A percentile compares a stretch with the other conserved stretches of the same genome.
Evolutionary conservation across 148 eudicot genomes (phyloP).

Genomic region (Bassia scoparia): DNA sequence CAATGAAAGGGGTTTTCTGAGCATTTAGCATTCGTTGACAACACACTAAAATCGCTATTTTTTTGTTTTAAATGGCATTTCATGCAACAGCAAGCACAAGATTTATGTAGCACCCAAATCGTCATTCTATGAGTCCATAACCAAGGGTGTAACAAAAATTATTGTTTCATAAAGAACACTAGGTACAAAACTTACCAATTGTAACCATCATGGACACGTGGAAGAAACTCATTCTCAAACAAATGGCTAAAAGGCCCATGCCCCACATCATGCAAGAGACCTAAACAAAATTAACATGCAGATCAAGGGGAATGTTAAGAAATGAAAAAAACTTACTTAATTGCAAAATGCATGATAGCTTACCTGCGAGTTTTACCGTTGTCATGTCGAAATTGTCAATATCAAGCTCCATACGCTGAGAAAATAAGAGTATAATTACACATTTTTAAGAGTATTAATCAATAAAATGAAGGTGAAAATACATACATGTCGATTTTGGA

Average conservation of each 20-base stretch:
- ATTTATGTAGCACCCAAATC: too few species aligned
- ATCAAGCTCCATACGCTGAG: slow-evolving; percentile 70
- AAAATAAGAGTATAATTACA: neutral
- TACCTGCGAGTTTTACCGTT: slow-evolving; percentile 86
- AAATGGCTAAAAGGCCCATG: slow-evolving; percentile 94
- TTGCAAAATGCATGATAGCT: neutral
- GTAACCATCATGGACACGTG: slow-evolving; percentile 48
- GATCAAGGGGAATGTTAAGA: neutral
- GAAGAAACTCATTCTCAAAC: slow-evolving; percentile 75
- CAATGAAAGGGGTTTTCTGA: too few species aligned
- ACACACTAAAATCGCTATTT: too few species aligned
- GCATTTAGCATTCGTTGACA: too few species aligned
- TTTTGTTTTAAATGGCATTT: too few species aligned
- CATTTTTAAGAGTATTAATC: neutral
- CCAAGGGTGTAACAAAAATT: neutral
- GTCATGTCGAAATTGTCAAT: slow-evolving; percentile 64
- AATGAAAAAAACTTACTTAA: neutral
- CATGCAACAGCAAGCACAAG: too few species aligned
- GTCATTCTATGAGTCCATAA: neutral
- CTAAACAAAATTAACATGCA: slow-evolving; percentile 23
- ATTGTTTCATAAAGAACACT: neutral
- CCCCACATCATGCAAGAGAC: slow-evolving; percentile 83
- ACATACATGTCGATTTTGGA: slow-evolving; percentile 54
- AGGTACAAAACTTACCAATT: slow-evolving; percentile 41
- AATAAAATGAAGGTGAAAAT: neutral